These are phyloP conservation scores for Globisporangium nagaii DNA, from an alignment of 352 stramenopile species.

Conservation along the genomic window DNA sequence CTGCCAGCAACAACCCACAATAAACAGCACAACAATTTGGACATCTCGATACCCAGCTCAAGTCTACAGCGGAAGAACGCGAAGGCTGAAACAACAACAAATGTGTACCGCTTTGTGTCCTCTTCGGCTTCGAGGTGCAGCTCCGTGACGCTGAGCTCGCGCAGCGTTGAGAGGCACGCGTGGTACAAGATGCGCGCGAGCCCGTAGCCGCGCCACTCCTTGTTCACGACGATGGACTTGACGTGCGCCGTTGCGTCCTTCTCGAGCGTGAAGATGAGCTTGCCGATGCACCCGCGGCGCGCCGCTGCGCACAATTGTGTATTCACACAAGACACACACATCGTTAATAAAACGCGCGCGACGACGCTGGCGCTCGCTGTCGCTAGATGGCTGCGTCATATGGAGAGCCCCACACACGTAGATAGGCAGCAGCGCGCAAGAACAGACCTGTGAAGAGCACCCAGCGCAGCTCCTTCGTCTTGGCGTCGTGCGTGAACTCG, in stretches of 20 bases:
- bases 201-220: slow-evolving; percentile 59
- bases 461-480: slow-evolving; percentile 75
- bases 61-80: too few species aligned
- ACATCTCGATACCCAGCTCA: too few species aligned
- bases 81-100: too few species aligned
- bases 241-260: slow-evolving; percentile 49
- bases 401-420: too few species aligned
- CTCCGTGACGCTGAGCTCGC: slow-evolving; percentile 42
- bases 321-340: not conserved
- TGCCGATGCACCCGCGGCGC: slow-evolving; percentile 60
- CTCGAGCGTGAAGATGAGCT: slow-evolving; percentile 80
- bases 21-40: too few species aligned
- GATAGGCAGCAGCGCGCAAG: too few species aligned
- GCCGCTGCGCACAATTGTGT: slow-evolving; percentile 16
- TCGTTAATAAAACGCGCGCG: too few species aligned
- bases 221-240: slow-evolving; percentile 72
- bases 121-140: slow-evolving; percentile 65
- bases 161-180: slow-evolving; percentile 60
- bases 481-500: slow-evolving; percentile 60
- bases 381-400: too few species aligned
- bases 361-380: too few species aligned
- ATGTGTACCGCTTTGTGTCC: slow-evolving; percentile 36
- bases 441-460: slow-evolving; percentile 64
- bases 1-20: slow-evolving; percentile 2
- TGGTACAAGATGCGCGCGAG: slow-evolving; percentile 76